Evolutionary conservation across 2,329 filamentous ascomycete genomes (phyloP).

Genomic region (Colletotrichum sp.): DNA sequence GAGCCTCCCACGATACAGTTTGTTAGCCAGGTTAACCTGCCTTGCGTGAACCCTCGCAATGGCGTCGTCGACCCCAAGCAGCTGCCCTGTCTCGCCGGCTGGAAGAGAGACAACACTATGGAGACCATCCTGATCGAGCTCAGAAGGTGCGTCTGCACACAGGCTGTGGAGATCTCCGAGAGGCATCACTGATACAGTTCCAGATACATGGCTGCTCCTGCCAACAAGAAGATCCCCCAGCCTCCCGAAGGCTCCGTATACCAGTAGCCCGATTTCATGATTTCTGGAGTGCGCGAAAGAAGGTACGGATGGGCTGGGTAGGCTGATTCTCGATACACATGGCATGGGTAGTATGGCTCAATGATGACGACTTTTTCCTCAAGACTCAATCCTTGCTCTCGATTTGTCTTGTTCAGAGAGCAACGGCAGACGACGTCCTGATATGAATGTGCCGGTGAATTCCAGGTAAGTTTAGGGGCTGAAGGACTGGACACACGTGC

Average conservation of each 20-base stretch:
- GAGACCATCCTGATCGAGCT: conserved; percentile 91
- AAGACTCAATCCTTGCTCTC: neutral
- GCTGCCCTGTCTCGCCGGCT: conserved; percentile 84
- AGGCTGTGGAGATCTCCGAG: neutral
- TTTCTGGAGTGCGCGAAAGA: conserved; percentile 3
- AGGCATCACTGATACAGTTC: conserved; percentile 12
- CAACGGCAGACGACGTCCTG: neutral
- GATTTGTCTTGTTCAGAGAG: neutral
- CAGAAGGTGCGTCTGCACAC: conserved; percentile 62
- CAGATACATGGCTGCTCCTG: conserved; percentile 90
- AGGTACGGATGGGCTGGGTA: neutral
- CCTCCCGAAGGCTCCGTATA: conserved; percentile 80
- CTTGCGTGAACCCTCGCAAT: conserved; percentile 82
- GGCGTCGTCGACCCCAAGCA: conserved; percentile 86
- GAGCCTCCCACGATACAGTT: conserved; percentile 89
- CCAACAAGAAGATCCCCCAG: conserved; percentile 95
- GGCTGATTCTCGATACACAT: conserved; percentile 5
- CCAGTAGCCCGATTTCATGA: conserved; percentile 16
- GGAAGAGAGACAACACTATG: conserved; percentile 94
- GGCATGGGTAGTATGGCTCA: conserved; percentile 17
- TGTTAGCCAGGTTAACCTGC: conserved; percentile 94
- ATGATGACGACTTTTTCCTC: conserved; percentile 13
- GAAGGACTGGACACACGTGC: neutral
- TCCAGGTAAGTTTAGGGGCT: neutral
- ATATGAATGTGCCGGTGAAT: neutral